A percentile compares a stretch with the other conserved stretches of the same genome.
phyloP scores from a whole-genome alignment of 768 basidiomycete genomes.

The Suillus americanus region DNA sequence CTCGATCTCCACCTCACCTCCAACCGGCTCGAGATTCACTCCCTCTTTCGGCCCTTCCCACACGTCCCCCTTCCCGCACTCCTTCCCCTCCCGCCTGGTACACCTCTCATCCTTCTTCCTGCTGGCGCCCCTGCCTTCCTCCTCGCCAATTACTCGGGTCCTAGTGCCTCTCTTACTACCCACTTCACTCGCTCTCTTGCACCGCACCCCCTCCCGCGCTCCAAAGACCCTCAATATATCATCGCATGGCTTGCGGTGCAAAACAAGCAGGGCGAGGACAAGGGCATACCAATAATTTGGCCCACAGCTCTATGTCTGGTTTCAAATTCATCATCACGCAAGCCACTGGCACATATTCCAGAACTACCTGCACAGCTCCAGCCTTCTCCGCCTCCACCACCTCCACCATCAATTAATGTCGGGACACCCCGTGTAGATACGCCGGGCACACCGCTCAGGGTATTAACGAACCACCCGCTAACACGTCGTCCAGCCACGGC shows the following conservation, averaged over 20 bases:
- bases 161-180: slow-evolving; percentile 55
- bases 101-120: slow-evolving; percentile 70
- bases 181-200: slow-evolving; percentile 64
- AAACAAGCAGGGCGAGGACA: slow-evolving; percentile 79
- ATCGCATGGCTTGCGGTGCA: slow-evolving; percentile 76
- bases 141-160: slow-evolving; percentile 67
- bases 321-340: slow-evolving; percentile 40
- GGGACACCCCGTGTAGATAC: slow-evolving; percentile 19
- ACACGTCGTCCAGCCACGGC: slow-evolving; percentile 38
- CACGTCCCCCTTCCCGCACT: slow-evolving; percentile 47
- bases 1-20: slow-evolving; percentile 51
- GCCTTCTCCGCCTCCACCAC: slow-evolving; percentile 44
- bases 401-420: slow-evolving; percentile 32
- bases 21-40: slow-evolving; percentile 62
- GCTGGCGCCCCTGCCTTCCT: slow-evolving; percentile 73
- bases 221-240: slow-evolving; percentile 41
- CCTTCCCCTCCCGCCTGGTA: slow-evolving; percentile 53
- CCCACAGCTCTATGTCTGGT: slow-evolving; percentile 59
- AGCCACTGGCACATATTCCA: slow-evolving; percentile 55
- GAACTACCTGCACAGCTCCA: slow-evolving; percentile 65
- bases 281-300: slow-evolving; percentile 74
- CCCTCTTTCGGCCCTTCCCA: slow-evolving; percentile 55
- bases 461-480: slow-evolving; percentile 26
- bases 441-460: slow-evolving; percentile 8
- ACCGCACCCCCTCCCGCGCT: slow-evolving; percentile 27